Evolutionary conservation across 345 rosid species (phyloP).

Genomic region (Corymbia maculata): DNA sequence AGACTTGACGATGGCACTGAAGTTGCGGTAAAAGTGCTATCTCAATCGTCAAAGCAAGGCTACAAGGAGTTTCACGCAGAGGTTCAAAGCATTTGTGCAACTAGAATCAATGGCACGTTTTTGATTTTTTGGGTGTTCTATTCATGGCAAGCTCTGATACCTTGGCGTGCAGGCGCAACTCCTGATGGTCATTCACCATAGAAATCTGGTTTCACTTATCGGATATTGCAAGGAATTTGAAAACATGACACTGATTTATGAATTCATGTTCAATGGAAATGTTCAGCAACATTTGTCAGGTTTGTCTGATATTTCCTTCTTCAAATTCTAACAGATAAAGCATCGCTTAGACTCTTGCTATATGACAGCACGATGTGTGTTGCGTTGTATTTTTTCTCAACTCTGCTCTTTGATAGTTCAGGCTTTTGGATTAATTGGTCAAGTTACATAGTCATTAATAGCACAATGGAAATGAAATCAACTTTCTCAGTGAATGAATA

Average conservation of each 20-base stretch:
- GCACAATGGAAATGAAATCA: not conserved
- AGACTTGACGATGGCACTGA: not conserved
- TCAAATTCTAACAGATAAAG: too few relatives aligned
- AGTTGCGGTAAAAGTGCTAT: conserved; percentile 19
- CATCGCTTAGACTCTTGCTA: not conserved
- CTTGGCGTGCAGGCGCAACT: conserved; percentile 11
- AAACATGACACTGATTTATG: conserved; percentile 17
- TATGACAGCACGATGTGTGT: not conserved
- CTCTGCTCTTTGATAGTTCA: not conserved
- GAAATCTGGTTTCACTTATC: conserved; percentile 14
- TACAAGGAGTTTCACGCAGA: conserved; percentile 14
- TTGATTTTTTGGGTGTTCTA: not conserved
- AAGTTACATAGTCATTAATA: not conserved
- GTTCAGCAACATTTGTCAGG: conserved; percentile 15
- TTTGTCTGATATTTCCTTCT: not conserved
- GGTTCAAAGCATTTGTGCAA: not conserved
- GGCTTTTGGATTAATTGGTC: not conserved
- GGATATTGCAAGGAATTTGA: conserved; percentile 19
- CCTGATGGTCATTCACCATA: conserved; percentile 17
- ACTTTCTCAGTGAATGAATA: not conserved
- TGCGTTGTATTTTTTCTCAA: not conserved
- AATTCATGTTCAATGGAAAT: conserved; percentile 26
- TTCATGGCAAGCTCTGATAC: not conserved
- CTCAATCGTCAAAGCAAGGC: conserved; percentile 19
- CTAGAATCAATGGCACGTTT: not conserved